Evolutionary conservation across 805 yeast genomes (phyloP), one percentile per base, ranked within the genome.

Genomic region (baker's yeast (Saccharomyces cerevisiae)): DNA sequence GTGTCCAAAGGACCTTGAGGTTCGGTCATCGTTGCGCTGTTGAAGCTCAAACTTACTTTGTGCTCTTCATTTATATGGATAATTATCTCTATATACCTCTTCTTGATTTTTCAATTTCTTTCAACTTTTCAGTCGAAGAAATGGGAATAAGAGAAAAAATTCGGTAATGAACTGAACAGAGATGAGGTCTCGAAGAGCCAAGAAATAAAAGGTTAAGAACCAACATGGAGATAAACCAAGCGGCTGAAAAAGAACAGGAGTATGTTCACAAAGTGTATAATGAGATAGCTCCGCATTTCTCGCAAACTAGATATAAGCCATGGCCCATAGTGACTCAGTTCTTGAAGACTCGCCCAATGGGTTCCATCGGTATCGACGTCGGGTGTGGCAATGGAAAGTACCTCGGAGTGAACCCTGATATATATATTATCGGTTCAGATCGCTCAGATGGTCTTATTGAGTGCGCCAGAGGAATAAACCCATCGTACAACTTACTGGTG

Each of bases 351-450:
- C 79, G 80, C 61, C 55, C 66, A 0, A 71, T 72, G 5, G 85
- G 89, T 47, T 72, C 84, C 1, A 57, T 92, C 0, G 99, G 99
- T 1, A 76, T 90, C 29, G 99, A 94, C 71, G 89, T 92, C 22
- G 99, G 99, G 0, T 92, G 98, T 69, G 99, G 99, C 2, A 94
- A 94, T 68, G 99, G 99, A 2, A 94, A 94, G 66, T 94, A 94
- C 66, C 69, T 92, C 46, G 79, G 79, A 1, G 79, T 90, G 11
- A 91, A 92, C 68, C 74, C 78, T 8, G 76, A 85, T 48, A 68
- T 92, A 3, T 84, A 69, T 63, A 77, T 91, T 29, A 68, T 92
- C 17, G 98, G 97, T 0, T 75, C 81, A 27, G 92, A 85, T 58
- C 76, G 85, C 52, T 87, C 94, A 0, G 79, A 79, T 48, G 91